A percentile compares a stretch with the other conserved stretches of the same genome.
phyloP scores from a whole-genome alignment of 2,329 filamentous ascomycete species.

The Karstenula rhodostoma region DNA sequence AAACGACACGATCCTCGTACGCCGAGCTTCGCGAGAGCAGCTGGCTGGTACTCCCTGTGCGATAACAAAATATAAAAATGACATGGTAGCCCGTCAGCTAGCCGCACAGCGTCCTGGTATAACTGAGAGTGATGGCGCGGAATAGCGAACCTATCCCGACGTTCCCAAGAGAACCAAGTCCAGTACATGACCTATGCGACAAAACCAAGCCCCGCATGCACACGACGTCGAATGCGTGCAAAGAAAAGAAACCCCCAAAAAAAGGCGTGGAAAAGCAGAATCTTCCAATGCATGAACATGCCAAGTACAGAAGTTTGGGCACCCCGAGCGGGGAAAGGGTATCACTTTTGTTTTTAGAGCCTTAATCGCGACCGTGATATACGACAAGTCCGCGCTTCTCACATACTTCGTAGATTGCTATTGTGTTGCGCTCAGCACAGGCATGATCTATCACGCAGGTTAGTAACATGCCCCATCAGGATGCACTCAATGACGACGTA shows the following conservation, averaged over 20 bases:
- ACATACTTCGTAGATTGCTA: neutral
- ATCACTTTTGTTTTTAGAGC: conserved; percentile 7
- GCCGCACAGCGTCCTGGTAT: conserved; percentile 18
- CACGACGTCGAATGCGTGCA: neutral
- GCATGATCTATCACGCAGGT: conserved; percentile 36
- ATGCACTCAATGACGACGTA: conserved; percentile 61
- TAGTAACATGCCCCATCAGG: conserved; percentile 16
- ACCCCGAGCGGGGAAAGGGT: neutral
- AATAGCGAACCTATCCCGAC: neutral
- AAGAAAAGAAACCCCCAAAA: neutral
- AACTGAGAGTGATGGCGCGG: conserved; percentile 12
- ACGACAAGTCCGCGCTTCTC: neutral
- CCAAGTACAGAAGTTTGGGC: neutral
- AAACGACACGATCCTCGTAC: neutral
- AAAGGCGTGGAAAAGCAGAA: neutral
- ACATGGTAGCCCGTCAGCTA: conserved; percentile 11
- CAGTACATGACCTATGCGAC: neutral
- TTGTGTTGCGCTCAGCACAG: conserved; percentile 28
- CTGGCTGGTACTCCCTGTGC: neutral
- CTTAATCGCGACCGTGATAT: neutral
- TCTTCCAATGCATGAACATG: neutral
- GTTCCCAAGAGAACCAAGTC: neutral
- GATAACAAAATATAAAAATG: conserved; percentile 1
- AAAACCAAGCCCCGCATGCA: neutral
- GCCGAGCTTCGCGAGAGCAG: neutral